Evolutionary conservation across 2,329 filamentous ascomycete species (phyloP).

Genomic region (Drechslerella dactyloides): DNA sequence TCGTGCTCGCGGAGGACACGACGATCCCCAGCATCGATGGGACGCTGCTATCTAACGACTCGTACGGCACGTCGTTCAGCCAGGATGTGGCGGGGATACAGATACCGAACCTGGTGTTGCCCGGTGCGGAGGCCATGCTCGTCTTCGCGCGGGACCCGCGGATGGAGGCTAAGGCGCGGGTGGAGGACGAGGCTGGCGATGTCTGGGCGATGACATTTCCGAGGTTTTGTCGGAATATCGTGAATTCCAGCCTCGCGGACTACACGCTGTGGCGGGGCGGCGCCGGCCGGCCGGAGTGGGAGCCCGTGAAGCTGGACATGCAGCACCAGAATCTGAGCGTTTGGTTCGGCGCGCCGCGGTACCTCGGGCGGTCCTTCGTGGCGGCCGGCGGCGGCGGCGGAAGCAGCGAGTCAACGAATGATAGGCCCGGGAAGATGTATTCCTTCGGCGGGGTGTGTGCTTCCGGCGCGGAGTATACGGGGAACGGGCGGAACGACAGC

Average conservation of each 20-base stretch:
- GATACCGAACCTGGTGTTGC: slow-evolving; percentile 27
- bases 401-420: not conserved
- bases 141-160: slow-evolving; percentile 12
- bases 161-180: not conserved
- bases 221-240: not conserved
- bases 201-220: slow-evolving; percentile 38
- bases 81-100: slow-evolving; percentile 35
- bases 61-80: not conserved
- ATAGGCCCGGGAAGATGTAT: slow-evolving; percentile 13
- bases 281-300: slow-evolving; percentile 14
- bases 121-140: not conserved
- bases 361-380: slow-evolving; percentile 31
- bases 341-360: slow-evolving; percentile 23
- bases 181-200: slow-evolving; percentile 14
- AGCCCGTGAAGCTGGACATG: slow-evolving; percentile 17
- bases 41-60: slow-evolving; percentile 15
- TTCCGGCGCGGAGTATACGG: slow-evolving; percentile 3
- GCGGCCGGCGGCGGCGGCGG: not conserved
- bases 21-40: slow-evolving; percentile 8
- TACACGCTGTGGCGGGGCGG: slow-evolving; percentile 16
- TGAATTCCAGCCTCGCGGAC: slow-evolving; percentile 2
- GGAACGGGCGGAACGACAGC: slow-evolving; percentile 20
- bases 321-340: slow-evolving; percentile 12
- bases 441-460: slow-evolving; percentile 44
- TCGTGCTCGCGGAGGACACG: slow-evolving; percentile 24